Evolutionary conservation across 495 filamentous ascomycete genomes (phyloP).

Genomic region (Trichoderma virens): DNA sequence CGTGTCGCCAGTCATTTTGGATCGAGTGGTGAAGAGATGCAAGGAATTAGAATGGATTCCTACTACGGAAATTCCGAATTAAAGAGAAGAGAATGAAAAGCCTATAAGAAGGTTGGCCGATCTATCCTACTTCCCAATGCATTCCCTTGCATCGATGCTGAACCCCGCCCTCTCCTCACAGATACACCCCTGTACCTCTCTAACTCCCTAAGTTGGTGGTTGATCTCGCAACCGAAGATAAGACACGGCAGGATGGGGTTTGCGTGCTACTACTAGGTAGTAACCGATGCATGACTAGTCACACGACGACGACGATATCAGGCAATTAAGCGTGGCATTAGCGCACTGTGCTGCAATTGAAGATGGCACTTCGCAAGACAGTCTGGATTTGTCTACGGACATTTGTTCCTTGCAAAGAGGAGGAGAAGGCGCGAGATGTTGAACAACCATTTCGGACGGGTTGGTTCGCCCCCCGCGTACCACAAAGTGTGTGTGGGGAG

Average conservation of each 20-base stretch:
- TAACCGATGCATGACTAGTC: not conserved
- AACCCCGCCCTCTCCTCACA: constrained; percentile 1
- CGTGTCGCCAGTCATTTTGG: not conserved
- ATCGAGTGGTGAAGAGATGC: not conserved
- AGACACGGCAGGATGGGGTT: not conserved
- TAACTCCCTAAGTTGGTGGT: not conserved
- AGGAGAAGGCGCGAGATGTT: too few species aligned
- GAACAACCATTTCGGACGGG: too few species aligned
- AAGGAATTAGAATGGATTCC: not conserved
- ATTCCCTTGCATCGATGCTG: not conserved
- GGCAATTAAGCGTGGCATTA: not conserved
- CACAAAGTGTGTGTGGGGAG: not conserved
- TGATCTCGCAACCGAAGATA: not conserved
- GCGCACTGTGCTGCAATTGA: not conserved
- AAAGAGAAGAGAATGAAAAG: not conserved
- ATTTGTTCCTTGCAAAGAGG: not conserved
- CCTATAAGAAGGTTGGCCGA: not conserved
- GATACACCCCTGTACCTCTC: not conserved
- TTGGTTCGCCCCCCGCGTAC: not conserved
- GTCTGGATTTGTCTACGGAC: not conserved
- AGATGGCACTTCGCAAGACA: not conserved
- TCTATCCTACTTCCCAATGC: not conserved
- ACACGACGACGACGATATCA: not conserved
- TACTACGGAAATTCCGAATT: not conserved
- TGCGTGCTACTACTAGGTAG: not conserved